Evolutionary conservation across 257 asterid species (phyloP).

Genomic region (Scutellaria barbata): DNA sequence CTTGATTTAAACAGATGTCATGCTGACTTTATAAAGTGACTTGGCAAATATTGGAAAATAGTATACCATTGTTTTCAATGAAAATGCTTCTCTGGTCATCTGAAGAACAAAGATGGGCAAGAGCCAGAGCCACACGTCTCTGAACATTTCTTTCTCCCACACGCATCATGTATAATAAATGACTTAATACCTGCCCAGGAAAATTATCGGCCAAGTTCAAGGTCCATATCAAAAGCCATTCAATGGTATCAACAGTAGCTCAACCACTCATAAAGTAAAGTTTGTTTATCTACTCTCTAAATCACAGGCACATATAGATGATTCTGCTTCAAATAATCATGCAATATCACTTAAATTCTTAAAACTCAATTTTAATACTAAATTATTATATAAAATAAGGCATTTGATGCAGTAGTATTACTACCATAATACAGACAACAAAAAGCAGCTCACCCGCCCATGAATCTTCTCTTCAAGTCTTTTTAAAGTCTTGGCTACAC

Average conservation of each 20-base stretch:
- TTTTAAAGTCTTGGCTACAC: slow-evolving; percentile 97
- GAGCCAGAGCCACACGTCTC: slow-evolving; percentile 89
- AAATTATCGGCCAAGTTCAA: slow-evolving; percentile 26
- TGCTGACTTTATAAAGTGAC: slow-evolving; percentile 17
- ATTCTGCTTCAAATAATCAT: slow-evolving; percentile 22
- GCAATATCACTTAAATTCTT: slow-evolving; percentile 12
- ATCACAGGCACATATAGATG: not conserved
- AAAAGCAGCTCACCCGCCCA: slow-evolving; percentile 80
- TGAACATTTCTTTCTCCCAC: slow-evolving; percentile 73
- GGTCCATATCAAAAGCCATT: slow-evolving; percentile 20
- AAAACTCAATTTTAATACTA: slow-evolving; percentile 19
- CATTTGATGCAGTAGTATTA: slow-evolving; percentile 11
- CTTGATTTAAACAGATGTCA: slow-evolving; percentile 13
- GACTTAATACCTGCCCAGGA: slow-evolving; percentile 73
- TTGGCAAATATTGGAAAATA: slow-evolving; percentile 28
- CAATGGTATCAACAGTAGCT: slow-evolving; percentile 19
- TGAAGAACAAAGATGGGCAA: slow-evolving; percentile 92
- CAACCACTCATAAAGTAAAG: slow-evolving; percentile 2
- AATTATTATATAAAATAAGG: slow-evolving; percentile 2
- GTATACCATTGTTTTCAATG: slow-evolving; percentile 75
- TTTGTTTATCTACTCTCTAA: slow-evolving; percentile 1
- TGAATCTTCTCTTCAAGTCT: slow-evolving; percentile 96
- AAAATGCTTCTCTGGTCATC: slow-evolving; percentile 85
- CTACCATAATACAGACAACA: slow-evolving; percentile 12
- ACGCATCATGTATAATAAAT: slow-evolving; percentile 88